These are phyloP conservation scores for Mycena pura DNA, from an alignment of 768 basidiomycete genomes.

Conservation along the genomic window DNA sequence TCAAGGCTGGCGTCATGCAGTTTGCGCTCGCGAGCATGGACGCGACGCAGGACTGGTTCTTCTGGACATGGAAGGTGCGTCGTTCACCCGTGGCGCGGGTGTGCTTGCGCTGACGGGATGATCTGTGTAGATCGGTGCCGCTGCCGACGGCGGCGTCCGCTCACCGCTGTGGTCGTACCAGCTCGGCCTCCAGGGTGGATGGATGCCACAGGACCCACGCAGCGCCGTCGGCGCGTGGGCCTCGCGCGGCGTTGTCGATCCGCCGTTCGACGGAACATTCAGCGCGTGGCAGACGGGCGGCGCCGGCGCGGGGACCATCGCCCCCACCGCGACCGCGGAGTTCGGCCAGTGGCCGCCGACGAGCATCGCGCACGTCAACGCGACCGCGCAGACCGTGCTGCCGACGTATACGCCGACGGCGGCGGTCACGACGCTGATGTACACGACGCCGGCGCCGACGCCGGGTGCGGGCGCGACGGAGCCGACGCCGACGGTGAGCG, in stretches of 20 bases:
- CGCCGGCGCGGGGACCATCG: constrained; percentile 42
- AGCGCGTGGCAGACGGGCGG: constrained; percentile 66
- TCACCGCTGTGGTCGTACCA: constrained; percentile 68
- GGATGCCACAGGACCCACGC: constrained; percentile 46
- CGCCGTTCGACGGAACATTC: constrained; percentile 46
- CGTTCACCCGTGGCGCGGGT: constrained; percentile 11
- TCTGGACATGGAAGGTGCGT: constrained; percentile 19
- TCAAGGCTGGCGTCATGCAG: neutral
- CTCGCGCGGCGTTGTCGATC: constrained; percentile 42
- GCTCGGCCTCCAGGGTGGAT: constrained; percentile 61
- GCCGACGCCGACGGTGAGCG: neutral
- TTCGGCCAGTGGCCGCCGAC: constrained; percentile 45
- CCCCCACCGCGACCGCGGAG: constrained; percentile 22
- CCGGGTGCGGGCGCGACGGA: neutral
- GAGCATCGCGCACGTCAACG: constrained; percentile 28
- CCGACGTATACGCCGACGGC: constrained; percentile 20
- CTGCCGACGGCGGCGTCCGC: constrained; percentile 34
- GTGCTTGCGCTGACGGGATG: too few species aligned
- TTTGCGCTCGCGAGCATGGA: constrained; percentile 8
- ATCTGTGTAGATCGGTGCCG: constrained; percentile 1
- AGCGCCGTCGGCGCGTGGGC: constrained; percentile 58
- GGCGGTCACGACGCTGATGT: constrained; percentile 1
- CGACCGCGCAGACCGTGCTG: neutral
- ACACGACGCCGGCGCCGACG: neutral
- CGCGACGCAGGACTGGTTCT: constrained; percentile 13